Conservation (phyloP, 257 asterid genomes). For the Scutellaria galericulata region DNA sequence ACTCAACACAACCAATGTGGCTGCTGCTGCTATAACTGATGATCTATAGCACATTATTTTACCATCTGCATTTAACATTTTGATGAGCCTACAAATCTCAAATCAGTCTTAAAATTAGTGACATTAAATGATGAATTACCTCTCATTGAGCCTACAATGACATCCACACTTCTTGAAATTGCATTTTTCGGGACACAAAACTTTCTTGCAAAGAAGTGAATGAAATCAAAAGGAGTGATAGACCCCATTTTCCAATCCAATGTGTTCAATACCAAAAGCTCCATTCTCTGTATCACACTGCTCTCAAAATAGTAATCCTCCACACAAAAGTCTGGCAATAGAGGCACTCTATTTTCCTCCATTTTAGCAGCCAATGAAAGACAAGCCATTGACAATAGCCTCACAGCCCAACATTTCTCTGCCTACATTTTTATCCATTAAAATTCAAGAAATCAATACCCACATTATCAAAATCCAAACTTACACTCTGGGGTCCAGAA, state of each 20-base stretch:
- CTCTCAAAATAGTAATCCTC: constrained; percentile 48
- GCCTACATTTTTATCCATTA: constrained; percentile 32
- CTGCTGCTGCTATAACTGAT: constrained; percentile 74
- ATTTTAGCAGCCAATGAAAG: constrained; percentile 70
- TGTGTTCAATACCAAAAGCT: constrained; percentile 52
- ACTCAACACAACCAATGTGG: constrained; percentile 59
- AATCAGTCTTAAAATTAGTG: background rate
- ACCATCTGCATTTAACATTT: constrained; percentile 48
- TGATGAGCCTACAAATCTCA: background rate
- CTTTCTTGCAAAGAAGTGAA: constrained; percentile 47
- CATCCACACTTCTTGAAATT: constrained; percentile 37
- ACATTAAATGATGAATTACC: constrained; percentile 36
- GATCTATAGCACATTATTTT: constrained; percentile 47
- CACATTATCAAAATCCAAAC: constrained; percentile 2
- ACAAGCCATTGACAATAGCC: constrained; percentile 56
- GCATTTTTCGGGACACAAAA: constrained; percentile 29
- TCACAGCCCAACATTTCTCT: constrained; percentile 49
- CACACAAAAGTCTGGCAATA: constrained; percentile 43
- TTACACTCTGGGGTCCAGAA: background rate
- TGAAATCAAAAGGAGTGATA: constrained; percentile 59
- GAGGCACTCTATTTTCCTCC: constrained; percentile 56
- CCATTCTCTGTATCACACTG: constrained; percentile 57
- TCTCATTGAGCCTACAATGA: constrained; percentile 42
- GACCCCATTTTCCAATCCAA: constrained; percentile 67
- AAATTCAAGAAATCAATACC: background rate